These are phyloP conservation scores for Trametes elegans DNA, from an alignment of 768 basidiomycete genomes.

Conservation along the genomic window DNA sequence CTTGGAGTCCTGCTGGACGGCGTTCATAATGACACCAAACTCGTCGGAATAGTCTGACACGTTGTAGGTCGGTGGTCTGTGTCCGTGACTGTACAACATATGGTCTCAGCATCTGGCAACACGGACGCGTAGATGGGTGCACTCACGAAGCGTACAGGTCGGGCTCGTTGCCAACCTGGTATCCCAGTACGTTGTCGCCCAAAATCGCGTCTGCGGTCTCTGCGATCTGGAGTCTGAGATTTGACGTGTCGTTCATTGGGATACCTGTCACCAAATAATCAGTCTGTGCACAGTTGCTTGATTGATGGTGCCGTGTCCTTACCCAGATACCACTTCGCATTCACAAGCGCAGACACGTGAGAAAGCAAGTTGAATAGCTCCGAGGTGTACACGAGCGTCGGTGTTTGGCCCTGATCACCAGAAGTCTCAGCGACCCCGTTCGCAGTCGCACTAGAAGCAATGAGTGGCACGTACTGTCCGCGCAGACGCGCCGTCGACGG, in stretches of 20 bases:
- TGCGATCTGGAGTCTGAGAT: slow-evolving; percentile 54
- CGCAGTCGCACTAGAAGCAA: not conserved
- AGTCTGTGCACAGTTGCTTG: not conserved
- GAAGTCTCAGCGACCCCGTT: not conserved
- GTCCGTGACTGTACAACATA: slow-evolving; percentile 30
- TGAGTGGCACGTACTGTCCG: not conserved
- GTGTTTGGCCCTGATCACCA: slow-evolving; percentile 55
- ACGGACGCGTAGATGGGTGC: too few relatives aligned
- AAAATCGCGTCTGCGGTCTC: slow-evolving; percentile 59
- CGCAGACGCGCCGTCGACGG: not conserved
- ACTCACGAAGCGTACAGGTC: slow-evolving; percentile 55
- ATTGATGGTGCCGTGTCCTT: slow-evolving; percentile 9
- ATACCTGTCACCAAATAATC: slow-evolving; percentile 33
- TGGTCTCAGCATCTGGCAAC: not conserved
- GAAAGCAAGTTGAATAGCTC: slow-evolving; percentile 67
- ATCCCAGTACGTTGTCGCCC: slow-evolving; percentile 61
- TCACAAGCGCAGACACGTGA: slow-evolving; percentile 56
- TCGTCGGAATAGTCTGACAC: slow-evolving; percentile 50
- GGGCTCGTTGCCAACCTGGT: slow-evolving; percentile 77
- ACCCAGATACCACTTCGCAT: slow-evolving; percentile 68
- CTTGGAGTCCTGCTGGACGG: slow-evolving; percentile 38
- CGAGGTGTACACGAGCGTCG: slow-evolving; percentile 58
- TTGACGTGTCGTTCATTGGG: slow-evolving; percentile 63
- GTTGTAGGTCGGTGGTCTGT: slow-evolving; percentile 33
- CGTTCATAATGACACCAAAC: slow-evolving; percentile 46